Evolutionary conservation across 345 rosid genomes (phyloP).

Genomic region (Kandelia obovata): DNA sequence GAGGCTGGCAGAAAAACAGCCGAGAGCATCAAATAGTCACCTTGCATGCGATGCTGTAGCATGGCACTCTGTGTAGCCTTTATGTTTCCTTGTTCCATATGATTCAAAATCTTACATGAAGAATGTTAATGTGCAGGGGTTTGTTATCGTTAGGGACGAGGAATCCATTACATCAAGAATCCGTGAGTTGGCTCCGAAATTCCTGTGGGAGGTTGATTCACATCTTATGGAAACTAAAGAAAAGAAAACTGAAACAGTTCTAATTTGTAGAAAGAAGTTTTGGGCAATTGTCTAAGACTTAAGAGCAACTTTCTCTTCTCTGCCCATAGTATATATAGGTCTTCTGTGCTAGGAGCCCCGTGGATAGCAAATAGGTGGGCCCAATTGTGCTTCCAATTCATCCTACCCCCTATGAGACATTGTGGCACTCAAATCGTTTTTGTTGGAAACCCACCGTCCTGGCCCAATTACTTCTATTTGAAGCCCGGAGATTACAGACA

Average conservation of each 20-base stretch:
- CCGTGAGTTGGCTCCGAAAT: constrained; percentile 61
- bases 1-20: neutral
- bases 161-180: constrained; percentile 51
- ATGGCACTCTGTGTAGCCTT: too few relatives aligned
- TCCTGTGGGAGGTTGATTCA: constrained; percentile 73
- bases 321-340: neutral
- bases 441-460: too few relatives aligned
- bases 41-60: too few relatives aligned
- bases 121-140: constrained; percentile 52
- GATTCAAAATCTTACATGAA: neutral
- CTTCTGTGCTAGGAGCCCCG: too few relatives aligned
- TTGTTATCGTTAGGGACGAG: constrained; percentile 71
- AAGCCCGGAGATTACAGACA: too few relatives aligned
- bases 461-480: too few relatives aligned
- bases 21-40: neutral
- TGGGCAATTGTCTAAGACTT: constrained; percentile 54
- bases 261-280: constrained; percentile 78
- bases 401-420: too few relatives aligned
- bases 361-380: too few relatives aligned
- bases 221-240: constrained; percentile 53
- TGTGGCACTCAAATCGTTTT: too few relatives aligned
- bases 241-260: constrained; percentile 56
- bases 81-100: neutral
- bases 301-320: neutral
- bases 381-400: too few relatives aligned